Conservation (phyloP, 768 basidiomycete species). For the Fomitopsis serialis region DNA sequence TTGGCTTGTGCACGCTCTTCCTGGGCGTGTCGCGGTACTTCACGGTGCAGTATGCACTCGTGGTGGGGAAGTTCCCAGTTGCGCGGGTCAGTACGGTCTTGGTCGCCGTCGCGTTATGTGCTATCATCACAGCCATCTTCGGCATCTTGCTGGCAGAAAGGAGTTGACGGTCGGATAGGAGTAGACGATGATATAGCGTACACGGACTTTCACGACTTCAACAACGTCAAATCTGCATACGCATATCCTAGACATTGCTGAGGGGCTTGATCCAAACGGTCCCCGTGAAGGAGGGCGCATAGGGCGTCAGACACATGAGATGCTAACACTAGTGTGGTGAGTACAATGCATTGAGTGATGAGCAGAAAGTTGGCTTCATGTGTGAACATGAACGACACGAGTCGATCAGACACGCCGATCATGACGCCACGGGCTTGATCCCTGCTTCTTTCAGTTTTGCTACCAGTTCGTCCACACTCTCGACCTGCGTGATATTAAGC, state of each 20-base stretch:
- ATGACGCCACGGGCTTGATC: conserved; percentile 23
- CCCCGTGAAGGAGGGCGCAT: too few species aligned
- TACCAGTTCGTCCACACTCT: conserved; percentile 83
- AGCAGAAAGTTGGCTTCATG: too few species aligned
- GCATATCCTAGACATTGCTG: too few species aligned
- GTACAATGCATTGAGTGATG: too few species aligned
- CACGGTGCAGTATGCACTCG: conserved; percentile 31
- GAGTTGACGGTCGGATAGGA: background rate
- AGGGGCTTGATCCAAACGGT: too few species aligned
- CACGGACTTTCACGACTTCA: too few species aligned
- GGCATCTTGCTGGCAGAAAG: conserved; percentile 24
- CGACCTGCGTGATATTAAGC: conserved; percentile 41
- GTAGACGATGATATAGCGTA: too few species aligned
- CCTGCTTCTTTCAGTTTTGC: conserved; percentile 89
- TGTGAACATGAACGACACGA: too few species aligned
- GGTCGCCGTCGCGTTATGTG: conserved; percentile 25
- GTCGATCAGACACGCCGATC: background rate
- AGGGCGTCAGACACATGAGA: too few species aligned
- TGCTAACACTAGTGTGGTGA: too few species aligned
- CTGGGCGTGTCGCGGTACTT: conserved; percentile 34
- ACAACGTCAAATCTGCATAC: too few species aligned
- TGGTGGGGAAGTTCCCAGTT: conserved; percentile 35
- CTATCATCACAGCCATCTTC: conserved; percentile 32
- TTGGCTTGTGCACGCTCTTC: conserved; percentile 31
- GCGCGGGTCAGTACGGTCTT: conserved; percentile 29